A percentile compares a stretch with the other conserved stretches of the same genome.
Conservation (phyloP, 169 alveolate species). For the Plasmodium fragile region DNA sequence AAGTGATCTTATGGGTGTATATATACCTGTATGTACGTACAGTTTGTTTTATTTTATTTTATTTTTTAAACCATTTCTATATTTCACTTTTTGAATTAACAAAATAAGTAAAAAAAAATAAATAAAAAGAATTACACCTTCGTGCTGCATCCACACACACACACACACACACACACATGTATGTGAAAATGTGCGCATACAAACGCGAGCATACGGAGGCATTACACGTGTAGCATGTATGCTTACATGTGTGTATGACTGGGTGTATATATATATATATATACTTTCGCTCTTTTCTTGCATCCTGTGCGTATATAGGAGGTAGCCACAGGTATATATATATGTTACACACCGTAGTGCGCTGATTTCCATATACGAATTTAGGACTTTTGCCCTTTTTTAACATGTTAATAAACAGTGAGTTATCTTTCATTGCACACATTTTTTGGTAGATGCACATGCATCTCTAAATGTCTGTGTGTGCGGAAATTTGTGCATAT, state of each 20-base stretch:
- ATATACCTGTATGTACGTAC: background rate
- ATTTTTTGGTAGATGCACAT: background rate
- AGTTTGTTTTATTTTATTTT: background rate
- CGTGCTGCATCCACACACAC: background rate
- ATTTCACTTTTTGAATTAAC: background rate
- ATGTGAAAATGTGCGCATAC: background rate
- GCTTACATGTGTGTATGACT: background rate
- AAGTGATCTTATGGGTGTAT: background rate
- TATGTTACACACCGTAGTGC: background rate
- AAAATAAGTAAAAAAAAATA: background rate
- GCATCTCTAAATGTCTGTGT: constrained; percentile 16
- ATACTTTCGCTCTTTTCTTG: background rate
- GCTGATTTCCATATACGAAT: background rate
- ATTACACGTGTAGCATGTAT: background rate
- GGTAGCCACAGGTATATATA: background rate
- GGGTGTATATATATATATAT: background rate
- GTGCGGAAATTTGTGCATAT: constrained; percentile 1
- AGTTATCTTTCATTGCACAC: background rate
- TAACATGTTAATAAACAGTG: background rate
- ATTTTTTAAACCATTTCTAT: background rate
- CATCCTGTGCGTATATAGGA: background rate
- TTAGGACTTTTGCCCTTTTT: background rate
- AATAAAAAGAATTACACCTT: background rate
- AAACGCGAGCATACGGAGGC: background rate
- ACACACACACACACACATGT: background rate